Base-by-base conservation (phyloP, 2,329 filamentous ascomycete species). In the Endocalyx cinctus region DNA sequence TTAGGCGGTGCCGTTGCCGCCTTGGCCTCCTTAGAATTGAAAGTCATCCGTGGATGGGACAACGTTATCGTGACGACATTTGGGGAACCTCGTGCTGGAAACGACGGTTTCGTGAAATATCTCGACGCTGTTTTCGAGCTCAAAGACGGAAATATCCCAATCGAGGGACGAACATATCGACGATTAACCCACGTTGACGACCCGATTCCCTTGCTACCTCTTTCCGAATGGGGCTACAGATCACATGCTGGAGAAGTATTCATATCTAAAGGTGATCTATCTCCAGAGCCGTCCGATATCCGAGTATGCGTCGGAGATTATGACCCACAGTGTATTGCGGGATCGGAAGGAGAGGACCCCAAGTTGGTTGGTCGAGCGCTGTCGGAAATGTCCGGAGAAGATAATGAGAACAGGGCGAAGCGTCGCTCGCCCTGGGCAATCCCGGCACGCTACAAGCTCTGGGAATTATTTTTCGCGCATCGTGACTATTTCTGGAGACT, bases 401-500 rank as follows among this genome's bases (percentile, higher is more conserved):
- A 45, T 13, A 48, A 29, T 37, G 51, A 47, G 33, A 43, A 39
- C 27, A 50, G 33, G 39, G 56, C 42, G 16, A 27, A 37, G 18
- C 29, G 33, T 27, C 39, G 45, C 39, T 59, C 72, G 12, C 69
- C 82, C 1, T 79, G 80, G 11, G 80, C 61, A 69, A 75, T 66
- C 59, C 80, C 50, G 54, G 72, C 45, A 51, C 59, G 74, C 59
- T 58, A 89, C 49, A 85, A 83, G 58, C 72, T 94, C n/a, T 95
- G 90, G 87, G 79, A 95, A 61, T 66, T 96, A 6, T 82, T 97
- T 54, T 94, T 94, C 59, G 85, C 89, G 1, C 92, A 98, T 63
- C 70, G 92, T 25, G 92, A 98, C 63, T 98, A 98, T 60, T 97
- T 98, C 62, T 94, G 87, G 86, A 74, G 92, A 36, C 60, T 98